Evolutionary conservation across 2,329 filamentous ascomycete genomes (phyloP).

Genomic region (Monilinia polystroma): DNA sequence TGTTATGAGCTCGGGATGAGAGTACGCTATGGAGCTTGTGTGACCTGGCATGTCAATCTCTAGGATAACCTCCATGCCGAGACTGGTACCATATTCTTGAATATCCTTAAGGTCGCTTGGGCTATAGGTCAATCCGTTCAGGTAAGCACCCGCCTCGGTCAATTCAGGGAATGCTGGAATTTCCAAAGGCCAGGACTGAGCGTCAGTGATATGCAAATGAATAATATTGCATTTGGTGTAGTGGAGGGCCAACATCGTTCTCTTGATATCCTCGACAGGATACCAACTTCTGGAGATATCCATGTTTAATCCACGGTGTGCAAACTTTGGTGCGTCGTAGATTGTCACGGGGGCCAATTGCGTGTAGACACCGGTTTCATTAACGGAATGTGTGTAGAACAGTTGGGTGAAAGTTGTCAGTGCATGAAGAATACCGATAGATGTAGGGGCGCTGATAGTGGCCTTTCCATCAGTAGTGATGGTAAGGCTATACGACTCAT

Average conservation of each 20-base stretch:
- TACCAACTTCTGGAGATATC: conserved; percentile 71
- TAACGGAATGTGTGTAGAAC: conserved; percentile 67
- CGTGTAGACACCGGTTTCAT: conserved; percentile 61
- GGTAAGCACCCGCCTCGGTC: conserved; percentile 71
- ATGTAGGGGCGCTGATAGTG: conserved; percentile 62
- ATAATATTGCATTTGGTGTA: conserved; percentile 83
- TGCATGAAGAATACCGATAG: conserved; percentile 68
- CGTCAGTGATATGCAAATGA: conserved; percentile 79
- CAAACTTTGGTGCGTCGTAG: conserved; percentile 69
- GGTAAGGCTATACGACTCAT: conserved; percentile 73
- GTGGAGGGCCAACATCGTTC: conserved; percentile 72
- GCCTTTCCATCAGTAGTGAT: conserved; percentile 59
- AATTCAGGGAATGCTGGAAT: conserved; percentile 73
- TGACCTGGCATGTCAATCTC: conserved; percentile 84
- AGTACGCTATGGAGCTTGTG: conserved; percentile 64
- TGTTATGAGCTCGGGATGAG: conserved; percentile 69
- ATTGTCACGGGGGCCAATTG: conserved; percentile 68
- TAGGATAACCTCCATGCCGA: conserved; percentile 69
- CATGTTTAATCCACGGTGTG: conserved; percentile 75
- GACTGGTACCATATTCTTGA: conserved; percentile 66
- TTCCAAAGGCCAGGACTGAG: conserved; percentile 82
- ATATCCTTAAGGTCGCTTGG: conserved; percentile 62
- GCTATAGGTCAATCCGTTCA: conserved; percentile 64
- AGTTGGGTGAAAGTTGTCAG: conserved; percentile 77
- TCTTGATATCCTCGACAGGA: conserved; percentile 56